phyloP scores from a whole-genome alignment of 2,329 filamentous ascomycete species.

The Colletotrichum sp. region DNA sequence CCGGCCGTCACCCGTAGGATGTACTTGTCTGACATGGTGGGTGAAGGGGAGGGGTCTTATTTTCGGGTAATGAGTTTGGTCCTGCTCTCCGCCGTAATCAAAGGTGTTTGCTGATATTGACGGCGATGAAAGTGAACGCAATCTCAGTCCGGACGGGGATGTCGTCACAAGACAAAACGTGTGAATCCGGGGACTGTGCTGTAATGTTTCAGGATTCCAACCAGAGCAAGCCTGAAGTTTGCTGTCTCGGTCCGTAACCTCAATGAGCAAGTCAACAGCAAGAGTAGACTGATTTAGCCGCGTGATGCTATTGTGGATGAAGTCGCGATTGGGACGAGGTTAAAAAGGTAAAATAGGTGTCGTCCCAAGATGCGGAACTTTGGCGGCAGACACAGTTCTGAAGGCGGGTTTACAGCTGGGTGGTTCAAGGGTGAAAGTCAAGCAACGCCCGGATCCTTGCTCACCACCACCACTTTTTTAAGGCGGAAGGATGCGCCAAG shows the following conservation, averaged over 20 bases:
- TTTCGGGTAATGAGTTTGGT: not conserved
- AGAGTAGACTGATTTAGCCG: not conserved
- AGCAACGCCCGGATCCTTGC: not conserved
- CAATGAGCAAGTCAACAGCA: not conserved
- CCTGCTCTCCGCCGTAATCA: not conserved
- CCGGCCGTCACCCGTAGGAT: constrained; percentile 84
- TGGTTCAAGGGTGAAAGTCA: not conserved
- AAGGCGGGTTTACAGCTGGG: not conserved
- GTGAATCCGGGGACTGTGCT: not conserved
- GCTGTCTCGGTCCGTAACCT: not conserved
- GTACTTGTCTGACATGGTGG: constrained; percentile 69
- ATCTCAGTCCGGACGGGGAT: not conserved
- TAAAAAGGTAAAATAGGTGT: not conserved
- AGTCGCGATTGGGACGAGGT: not conserved
- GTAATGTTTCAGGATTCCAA: not conserved
- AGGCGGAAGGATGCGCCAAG: not conserved
- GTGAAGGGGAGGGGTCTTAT: not conserved
- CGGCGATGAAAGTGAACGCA: not conserved
- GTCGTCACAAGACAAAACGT: not conserved
- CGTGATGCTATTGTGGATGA: not conserved
- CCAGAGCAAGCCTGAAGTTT: not conserved
- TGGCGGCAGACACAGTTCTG: not conserved
- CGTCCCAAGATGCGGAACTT: not conserved
- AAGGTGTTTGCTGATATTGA: no score
- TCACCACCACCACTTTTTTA: not conserved